Conservation (phyloP, 2,329 filamentous ascomycete species). For the Venturia nashicola region DNA sequence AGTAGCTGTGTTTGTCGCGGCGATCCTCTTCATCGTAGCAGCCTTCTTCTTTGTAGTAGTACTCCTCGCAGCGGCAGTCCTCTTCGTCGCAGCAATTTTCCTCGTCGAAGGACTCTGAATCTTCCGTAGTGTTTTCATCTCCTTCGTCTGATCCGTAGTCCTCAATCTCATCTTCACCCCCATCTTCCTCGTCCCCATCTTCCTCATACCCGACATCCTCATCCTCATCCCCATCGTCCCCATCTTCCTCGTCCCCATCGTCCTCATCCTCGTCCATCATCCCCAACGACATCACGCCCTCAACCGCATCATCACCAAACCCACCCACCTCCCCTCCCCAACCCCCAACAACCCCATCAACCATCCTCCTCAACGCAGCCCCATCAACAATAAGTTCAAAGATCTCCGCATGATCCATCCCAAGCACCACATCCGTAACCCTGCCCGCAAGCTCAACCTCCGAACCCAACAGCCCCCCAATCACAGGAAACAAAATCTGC, state of each 20-base stretch:
- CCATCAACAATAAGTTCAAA: not conserved
- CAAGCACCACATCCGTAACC: not conserved
- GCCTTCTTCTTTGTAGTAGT: no score
- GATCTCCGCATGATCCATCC: not conserved
- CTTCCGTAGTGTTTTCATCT: not conserved
- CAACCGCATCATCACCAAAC: not conserved
- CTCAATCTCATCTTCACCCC: not conserved
- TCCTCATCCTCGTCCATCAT: not conserved
- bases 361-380: not conserved
- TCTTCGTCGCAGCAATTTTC: not conserved
- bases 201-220: no score
- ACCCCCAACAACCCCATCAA: not conserved
- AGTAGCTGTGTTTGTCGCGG: no score
- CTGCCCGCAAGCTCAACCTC: not conserved
- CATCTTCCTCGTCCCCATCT: no score
- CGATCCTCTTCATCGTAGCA: no score
- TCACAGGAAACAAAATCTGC: not conserved
- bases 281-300: not conserved
- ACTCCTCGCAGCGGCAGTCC: no score
- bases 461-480: not conserved
- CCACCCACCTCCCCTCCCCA: not conserved
- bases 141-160: not conserved
- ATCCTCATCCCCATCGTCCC: no score
- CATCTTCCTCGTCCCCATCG: not conserved
- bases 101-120: not conserved